Evolutionary conservation across 2,329 filamentous ascomycete genomes (phyloP).

Genomic region (Fusarium armeniacum): DNA sequence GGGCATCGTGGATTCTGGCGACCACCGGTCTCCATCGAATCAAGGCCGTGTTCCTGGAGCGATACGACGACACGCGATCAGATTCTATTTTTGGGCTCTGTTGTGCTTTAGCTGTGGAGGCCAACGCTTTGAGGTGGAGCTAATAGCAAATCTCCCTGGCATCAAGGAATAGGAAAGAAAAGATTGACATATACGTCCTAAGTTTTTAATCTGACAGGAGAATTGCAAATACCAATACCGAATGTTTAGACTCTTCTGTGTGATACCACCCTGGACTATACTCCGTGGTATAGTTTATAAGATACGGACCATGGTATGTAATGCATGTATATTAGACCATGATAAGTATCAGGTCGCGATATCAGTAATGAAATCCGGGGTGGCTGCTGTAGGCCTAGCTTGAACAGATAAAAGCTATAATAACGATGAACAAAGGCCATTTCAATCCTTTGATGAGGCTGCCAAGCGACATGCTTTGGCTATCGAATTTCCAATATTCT

Average conservation of each 20-base stretch:
- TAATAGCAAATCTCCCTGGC: neutral
- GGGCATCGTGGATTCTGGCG: slow-evolving; percentile 18
- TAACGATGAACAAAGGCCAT: neutral
- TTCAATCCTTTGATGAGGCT: neutral
- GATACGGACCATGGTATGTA: neutral
- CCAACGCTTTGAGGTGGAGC: slow-evolving; percentile 15
- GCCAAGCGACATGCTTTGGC: neutral
- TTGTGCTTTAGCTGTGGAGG: slow-evolving; percentile 14
- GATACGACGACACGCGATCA: slow-evolving; percentile 45
- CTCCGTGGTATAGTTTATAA: neutral
- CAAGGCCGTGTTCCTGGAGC: slow-evolving; percentile 36
- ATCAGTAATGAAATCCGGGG: neutral
- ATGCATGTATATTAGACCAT: neutral
- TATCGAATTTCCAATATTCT: neutral
- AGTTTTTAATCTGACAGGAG: neutral
- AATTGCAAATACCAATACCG: neutral
- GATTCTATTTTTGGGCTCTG: slow-evolving; percentile 46
- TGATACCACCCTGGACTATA: neutral
- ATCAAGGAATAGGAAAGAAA: neutral
- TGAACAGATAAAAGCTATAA: neutral
- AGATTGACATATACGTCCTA: neutral
- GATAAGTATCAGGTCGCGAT: neutral
- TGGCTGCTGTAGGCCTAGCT: neutral
- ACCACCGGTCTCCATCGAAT: slow-evolving; percentile 30
- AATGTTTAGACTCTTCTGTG: neutral